phyloP scores from a whole-genome alignment of 2,329 filamentous ascomycete genomes.

The Penicillium psychrosexuale region DNA sequence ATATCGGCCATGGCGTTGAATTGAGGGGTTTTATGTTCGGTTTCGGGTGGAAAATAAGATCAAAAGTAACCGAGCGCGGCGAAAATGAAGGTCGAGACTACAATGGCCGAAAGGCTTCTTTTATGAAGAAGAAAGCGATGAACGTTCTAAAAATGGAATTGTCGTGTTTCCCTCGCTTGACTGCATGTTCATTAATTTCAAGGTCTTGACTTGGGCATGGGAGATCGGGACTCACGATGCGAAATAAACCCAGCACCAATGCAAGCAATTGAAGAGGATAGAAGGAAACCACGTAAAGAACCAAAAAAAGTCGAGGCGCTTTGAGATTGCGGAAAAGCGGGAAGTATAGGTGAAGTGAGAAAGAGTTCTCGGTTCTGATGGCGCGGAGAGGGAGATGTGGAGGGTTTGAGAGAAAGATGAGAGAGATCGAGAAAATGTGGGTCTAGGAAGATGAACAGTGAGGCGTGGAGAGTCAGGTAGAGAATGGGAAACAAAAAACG shows the following conservation, averaged over 20 bases:
- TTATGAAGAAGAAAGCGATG: neutral
- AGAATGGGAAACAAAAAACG: slow-evolving; percentile 11
- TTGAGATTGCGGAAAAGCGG: slow-evolving; percentile 16
- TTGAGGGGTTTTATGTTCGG: slow-evolving; percentile 10
- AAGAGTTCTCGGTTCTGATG: slow-evolving; percentile 24
- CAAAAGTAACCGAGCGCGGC: slow-evolving; percentile 16
- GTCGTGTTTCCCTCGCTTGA: slow-evolving; percentile 23
- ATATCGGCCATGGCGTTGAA: slow-evolving; percentile 40
- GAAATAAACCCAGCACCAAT: slow-evolving; percentile 25
- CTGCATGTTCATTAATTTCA: slow-evolving; percentile 22
- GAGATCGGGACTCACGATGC: slow-evolving; percentile 29
- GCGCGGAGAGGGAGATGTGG: slow-evolving; percentile 14
- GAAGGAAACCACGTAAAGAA: slow-evolving; percentile 17
- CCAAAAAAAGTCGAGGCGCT: slow-evolving; percentile 7
- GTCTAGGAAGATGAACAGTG: slow-evolving; percentile 7
- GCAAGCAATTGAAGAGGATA: slow-evolving; percentile 20
- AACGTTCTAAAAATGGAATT: slow-evolving; percentile 20
- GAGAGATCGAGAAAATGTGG: slow-evolving; percentile 18
- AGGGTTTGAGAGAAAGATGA: slow-evolving; percentile 14
- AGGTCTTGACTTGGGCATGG: slow-evolving; percentile 7
- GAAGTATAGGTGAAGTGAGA: slow-evolving; percentile 22
- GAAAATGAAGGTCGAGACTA: slow-evolving; percentile 6
- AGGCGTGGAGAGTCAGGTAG: slow-evolving; percentile 8
- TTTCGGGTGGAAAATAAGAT: slow-evolving; percentile 14
- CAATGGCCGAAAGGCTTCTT: slow-evolving; percentile 15